Evolutionary conservation across 1,284 basidiomycete species (phyloP).

Genomic region (Marasmius fiardii): DNA sequence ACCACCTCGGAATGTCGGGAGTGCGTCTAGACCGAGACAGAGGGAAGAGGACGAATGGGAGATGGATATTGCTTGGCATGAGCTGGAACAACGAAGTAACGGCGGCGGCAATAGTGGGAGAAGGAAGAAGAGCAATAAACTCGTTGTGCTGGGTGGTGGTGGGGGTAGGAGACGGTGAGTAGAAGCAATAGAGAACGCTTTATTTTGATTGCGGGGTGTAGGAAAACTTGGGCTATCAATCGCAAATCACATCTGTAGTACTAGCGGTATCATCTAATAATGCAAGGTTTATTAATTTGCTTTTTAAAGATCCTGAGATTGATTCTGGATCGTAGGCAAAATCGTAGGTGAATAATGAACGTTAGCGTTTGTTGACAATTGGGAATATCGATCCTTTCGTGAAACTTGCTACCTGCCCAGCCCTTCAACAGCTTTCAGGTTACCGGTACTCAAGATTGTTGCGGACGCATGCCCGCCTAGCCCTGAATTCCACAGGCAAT

Average conservation of each 20-base stretch:
- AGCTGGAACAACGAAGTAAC: conserved; percentile 59
- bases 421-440: background rate
- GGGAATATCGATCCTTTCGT: background rate
- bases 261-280: too few relatives aligned
- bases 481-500: background rate
- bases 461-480: too few relatives aligned
- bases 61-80: conserved; percentile 78
- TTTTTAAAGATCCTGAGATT: too few relatives aligned
- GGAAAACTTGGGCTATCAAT: too few relatives aligned
- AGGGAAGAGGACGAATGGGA: conserved; percentile 67
- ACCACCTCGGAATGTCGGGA: conserved; percentile 7
- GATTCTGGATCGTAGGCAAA: too few relatives aligned
- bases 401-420: background rate
- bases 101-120: conserved; percentile 41
- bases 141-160: conserved; percentile 72
- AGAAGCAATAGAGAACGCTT: background rate
- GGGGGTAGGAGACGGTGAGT: conserved; percentile 39
- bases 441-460: too few relatives aligned
- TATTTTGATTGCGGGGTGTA: too few relatives aligned
- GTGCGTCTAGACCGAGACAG: conserved; percentile 19
- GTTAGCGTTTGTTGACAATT: background rate
- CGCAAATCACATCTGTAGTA: too few relatives aligned
- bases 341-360: too few relatives aligned
- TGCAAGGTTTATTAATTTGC: too few relatives aligned
- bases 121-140: conserved; percentile 59